Conservation (phyloP, 495 filamentous ascomycete species). For the Annulohypoxylon bovei region DNA sequence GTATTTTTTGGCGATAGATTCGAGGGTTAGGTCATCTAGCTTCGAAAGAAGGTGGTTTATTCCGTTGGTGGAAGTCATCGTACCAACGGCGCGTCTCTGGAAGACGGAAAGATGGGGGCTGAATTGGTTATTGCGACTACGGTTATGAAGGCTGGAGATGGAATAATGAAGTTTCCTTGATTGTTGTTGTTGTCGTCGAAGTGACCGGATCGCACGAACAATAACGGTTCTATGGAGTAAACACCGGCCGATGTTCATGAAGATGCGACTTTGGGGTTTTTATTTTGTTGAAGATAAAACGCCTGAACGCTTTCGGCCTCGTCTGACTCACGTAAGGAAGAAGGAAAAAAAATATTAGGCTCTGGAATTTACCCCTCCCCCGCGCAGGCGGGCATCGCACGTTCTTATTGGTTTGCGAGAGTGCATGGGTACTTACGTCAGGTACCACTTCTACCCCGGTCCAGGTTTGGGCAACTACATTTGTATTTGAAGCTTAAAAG, state of each 20-base stretch:
- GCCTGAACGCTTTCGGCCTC: not conserved
- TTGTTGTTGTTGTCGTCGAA: not conserved
- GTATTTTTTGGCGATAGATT: slow-evolving; percentile 54
- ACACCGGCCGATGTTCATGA: slow-evolving; percentile 25
- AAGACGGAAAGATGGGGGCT: slow-evolving; percentile 3
- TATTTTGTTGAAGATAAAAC: not conserved
- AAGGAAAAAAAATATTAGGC: slow-evolving; percentile 3
- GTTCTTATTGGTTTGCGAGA: slow-evolving; percentile 25
- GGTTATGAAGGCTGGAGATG: too few relatives aligned
- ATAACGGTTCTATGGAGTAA: slow-evolving; percentile 11
- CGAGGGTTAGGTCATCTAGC: slow-evolving; percentile 54
- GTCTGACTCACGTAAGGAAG: slow-evolving; percentile 31
- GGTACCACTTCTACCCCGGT: not conserved
- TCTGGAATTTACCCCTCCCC: slow-evolving; percentile 39
- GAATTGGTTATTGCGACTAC: slow-evolving; percentile 11
- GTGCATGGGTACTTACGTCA: not conserved
- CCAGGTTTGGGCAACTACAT: too few relatives aligned
- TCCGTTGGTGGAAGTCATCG: slow-evolving; percentile 38
- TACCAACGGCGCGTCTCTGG: slow-evolving; percentile 37
- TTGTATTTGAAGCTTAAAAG: too few relatives aligned
- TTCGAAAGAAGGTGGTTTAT: slow-evolving; percentile 52
- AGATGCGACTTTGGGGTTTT: slow-evolving; percentile 1
- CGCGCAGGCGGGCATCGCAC: not conserved
- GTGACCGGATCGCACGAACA: slow-evolving; percentile 1
- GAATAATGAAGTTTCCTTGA: not conserved